Conservation (phyloP, 2,329 filamentous ascomycete genomes). For the Fusarium temperatum region DNA sequence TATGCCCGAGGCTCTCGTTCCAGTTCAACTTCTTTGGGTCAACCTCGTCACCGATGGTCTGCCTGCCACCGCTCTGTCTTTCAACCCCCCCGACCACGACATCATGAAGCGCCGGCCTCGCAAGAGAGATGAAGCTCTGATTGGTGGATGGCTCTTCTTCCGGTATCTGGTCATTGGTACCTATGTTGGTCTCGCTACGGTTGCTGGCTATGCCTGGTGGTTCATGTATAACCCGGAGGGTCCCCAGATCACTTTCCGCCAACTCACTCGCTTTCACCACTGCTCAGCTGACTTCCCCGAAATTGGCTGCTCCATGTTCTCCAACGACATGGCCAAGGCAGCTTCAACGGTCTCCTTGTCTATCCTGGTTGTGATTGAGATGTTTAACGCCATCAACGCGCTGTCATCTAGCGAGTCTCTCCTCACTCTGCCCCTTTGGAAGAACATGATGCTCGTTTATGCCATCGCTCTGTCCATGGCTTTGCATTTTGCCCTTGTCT, state of each 20-base stretch:
- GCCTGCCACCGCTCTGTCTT: slow-evolving; percentile 93
- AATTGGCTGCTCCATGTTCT: slow-evolving; percentile 93
- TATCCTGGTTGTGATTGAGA: slow-evolving; percentile 95
- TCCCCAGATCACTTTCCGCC: slow-evolving; percentile 89
- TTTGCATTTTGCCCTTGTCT: slow-evolving; percentile 92
- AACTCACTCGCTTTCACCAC: slow-evolving; percentile 92
- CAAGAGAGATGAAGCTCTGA: slow-evolving; percentile 91
- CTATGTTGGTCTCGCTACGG: slow-evolving; percentile 94
- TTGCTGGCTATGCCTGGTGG: slow-evolving; percentile 99
- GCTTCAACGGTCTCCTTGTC: slow-evolving; percentile 94
- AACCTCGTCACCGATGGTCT: slow-evolving; percentile 98
- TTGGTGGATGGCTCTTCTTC: slow-evolving; percentile 96
- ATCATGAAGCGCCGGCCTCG: slow-evolving; percentile 94
- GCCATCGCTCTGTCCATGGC: slow-evolving; percentile 93
- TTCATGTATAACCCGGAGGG: slow-evolving; percentile 95
- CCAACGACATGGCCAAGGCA: slow-evolving; percentile 83
- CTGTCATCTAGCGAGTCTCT: slow-evolving; percentile 95
- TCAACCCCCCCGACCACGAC: slow-evolving; percentile 98
- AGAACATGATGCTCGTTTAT: slow-evolving; percentile 98
- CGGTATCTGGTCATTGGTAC: slow-evolving; percentile 95
- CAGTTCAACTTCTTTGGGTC: slow-evolving; percentile 97
- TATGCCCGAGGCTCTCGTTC: slow-evolving; percentile 97
- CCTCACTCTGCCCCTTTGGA: slow-evolving; percentile 92
- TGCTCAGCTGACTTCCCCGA: slow-evolving; percentile 87
- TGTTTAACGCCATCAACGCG: slow-evolving; percentile 99